Base-by-base conservation (phyloP, 306 rosid species). In the Ammopiptanthus mongolicus region DNA sequence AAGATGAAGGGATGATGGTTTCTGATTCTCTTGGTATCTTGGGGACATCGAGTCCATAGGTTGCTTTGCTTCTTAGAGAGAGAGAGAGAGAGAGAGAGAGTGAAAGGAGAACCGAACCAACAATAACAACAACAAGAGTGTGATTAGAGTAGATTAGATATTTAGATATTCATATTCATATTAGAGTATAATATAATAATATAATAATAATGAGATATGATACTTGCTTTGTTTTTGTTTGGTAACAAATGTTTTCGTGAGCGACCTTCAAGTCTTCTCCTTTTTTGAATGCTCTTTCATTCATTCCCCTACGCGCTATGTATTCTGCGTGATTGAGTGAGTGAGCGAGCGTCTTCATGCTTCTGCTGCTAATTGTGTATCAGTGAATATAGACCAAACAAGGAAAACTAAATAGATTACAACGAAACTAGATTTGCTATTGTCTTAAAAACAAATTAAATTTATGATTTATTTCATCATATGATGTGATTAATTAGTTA, bases 31-130 rank as follows among this genome's bases (percentile, higher is more conserved):
- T 17, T 79, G 83, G 65, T 72, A 63, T 29, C 76, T 84, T 0
- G 85, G 84, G 61, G 90, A 85, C 57, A 65, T 62, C 75, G 89
- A 69, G 14, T 84, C 94, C 98, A 93, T 93, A 18, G 86, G n/a
- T n/a, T n/a, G n/a, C n/a, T n/a, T n/a, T n/a, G n/a, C n/a, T n/a
- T n/a, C n/a, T n/a, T n/a, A n/a, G n/a, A n/a, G n/a, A n/a, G n/a
- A n/a, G 47, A 9, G 47, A 41, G 47, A 11, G 47, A 39, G 5
- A 55, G 12, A n/a, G 46, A 61, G 44, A 34, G 62, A 59, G 15
- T 29, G 23, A 33, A 7, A 9, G 0, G 1, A 9, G 68, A 39
- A 78, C 7, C 7, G 7, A 33, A 10, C 3, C 10, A 62, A 17
- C n/a, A 48, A 9, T 29, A 51, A 28, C 46, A 14, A 12, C 31